phyloP scores from a whole-genome alignment of 805 yeast genomes.

The Wickerhamiella lipophila region DNA sequence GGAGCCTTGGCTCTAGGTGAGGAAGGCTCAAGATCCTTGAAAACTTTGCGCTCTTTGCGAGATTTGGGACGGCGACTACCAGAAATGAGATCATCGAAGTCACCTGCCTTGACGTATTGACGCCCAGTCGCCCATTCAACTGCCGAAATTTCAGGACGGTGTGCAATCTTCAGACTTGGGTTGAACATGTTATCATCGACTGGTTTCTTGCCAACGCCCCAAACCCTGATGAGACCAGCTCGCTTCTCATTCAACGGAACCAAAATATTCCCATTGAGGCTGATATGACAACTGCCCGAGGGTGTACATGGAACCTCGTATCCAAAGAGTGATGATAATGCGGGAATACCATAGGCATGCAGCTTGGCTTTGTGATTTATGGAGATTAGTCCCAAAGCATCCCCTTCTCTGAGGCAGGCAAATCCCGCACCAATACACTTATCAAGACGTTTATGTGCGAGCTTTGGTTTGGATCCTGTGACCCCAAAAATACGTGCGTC shows the following conservation, averaged over 20 bases:
- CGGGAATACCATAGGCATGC: conserved; percentile 20
- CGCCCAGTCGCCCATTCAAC: conserved; percentile 81
- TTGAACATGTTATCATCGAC: conserved; percentile 48
- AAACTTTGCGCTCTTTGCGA: conserved; percentile 23
- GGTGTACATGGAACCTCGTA: conserved; percentile 16
- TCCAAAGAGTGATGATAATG: conserved; percentile 17
- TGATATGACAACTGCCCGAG: conserved; percentile 25
- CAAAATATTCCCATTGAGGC: conserved; percentile 30
- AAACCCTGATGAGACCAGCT: conserved; percentile 42
- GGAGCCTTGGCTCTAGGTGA: conserved; percentile 4
- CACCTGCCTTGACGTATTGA: conserved; percentile 45
- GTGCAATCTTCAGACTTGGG: conserved; percentile 48
- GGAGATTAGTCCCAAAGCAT: conserved; percentile 31
- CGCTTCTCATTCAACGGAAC: conserved; percentile 42
- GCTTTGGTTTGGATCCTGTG: conserved; percentile 46
- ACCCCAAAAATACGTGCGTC: conserved; percentile 47
- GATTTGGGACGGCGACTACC: conserved; percentile 61
- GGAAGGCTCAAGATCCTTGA: neutral
- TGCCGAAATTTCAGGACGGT: conserved; percentile 67
- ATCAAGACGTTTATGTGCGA: conserved; percentile 50
- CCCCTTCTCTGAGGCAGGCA: conserved; percentile 34
- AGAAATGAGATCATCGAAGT: conserved; percentile 52
- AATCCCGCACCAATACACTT: conserved; percentile 44
- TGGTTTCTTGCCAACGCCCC: conserved; percentile 32
- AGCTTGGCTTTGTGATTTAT: conserved; percentile 17